Conservation (phyloP, 768 basidiomycete genomes). For the Pulveroboletus sp. region DNA sequence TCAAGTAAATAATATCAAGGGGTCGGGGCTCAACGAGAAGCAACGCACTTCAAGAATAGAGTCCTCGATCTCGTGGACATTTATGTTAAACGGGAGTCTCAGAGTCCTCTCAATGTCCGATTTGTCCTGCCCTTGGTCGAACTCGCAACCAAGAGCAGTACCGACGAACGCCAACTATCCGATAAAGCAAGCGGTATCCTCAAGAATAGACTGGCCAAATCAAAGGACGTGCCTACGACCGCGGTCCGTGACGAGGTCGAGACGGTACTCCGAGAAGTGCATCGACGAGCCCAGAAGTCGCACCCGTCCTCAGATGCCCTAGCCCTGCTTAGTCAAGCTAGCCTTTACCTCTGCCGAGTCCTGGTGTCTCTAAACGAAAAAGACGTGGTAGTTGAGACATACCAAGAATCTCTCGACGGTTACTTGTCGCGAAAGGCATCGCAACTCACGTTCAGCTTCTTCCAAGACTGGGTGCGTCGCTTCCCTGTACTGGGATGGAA, state of each 20-base stretch:
- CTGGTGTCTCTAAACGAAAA: slow-evolving; percentile 36
- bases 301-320: slow-evolving; percentile 58
- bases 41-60: slow-evolving; percentile 93
- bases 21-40: slow-evolving; percentile 74
- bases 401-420: slow-evolving; percentile 64
- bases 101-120: slow-evolving; percentile 62
- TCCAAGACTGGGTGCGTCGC: slow-evolving; percentile 71
- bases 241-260: slow-evolving; percentile 30
- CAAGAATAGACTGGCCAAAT: slow-evolving; percentile 64
- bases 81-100: slow-evolving; percentile 71
- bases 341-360: slow-evolving; percentile 62
- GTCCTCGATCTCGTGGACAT: slow-evolving; percentile 92
- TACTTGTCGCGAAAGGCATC: slow-evolving; percentile 81
- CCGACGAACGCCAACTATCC: slow-evolving; percentile 83
- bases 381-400: slow-evolving; percentile 47
- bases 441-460: slow-evolving; percentile 63
- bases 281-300: slow-evolving; percentile 64
- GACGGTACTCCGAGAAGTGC: slow-evolving; percentile 56
- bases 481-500: slow-evolving; percentile 62
- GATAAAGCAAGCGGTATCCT: slow-evolving; percentile 84
- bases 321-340: slow-evolving; percentile 61
- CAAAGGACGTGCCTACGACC: slow-evolving; percentile 58
- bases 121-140: slow-evolving; percentile 75
- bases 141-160: slow-evolving; percentile 57
- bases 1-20: slow-evolving; percentile 31